A percentile compares a stretch with the other conserved stretches of the same genome.
These are phyloP conservation scores for Sarocladiaceae sp. DNA, from an alignment of 2,329 filamentous ascomycete species.

Conservation along the genomic window DNA sequence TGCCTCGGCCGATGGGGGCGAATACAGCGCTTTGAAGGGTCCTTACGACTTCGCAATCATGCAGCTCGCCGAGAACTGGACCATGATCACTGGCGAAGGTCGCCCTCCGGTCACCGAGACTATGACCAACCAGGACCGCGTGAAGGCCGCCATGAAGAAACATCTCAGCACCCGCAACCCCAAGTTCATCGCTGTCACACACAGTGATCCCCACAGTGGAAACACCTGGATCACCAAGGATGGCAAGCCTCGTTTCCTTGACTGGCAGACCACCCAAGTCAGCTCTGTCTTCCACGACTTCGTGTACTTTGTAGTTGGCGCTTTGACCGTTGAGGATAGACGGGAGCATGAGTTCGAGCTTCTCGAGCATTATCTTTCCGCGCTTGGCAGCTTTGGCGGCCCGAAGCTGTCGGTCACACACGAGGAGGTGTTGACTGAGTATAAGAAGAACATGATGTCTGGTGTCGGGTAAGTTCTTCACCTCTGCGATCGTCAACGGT, in stretches of 20 bases:
- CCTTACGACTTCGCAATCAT: slow-evolving; percentile 9
- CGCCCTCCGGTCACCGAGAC: slow-evolving; percentile 15
- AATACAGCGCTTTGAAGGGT: slow-evolving; percentile 7
- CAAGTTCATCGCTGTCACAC: slow-evolving; percentile 27
- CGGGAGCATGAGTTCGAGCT: slow-evolving; percentile 27
- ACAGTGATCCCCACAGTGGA: slow-evolving; percentile 27
- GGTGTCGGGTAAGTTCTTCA: slow-evolving; percentile 17
- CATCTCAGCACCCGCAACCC: slow-evolving; percentile 26
- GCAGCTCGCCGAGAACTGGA: slow-evolving; percentile 6
- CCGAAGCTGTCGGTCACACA: slow-evolving; percentile 21
- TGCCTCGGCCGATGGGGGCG: background rate
- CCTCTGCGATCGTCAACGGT: background rate
- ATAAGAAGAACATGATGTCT: slow-evolving; percentile 22
- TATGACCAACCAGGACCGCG: slow-evolving; percentile 23
- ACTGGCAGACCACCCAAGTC: slow-evolving; percentile 31
- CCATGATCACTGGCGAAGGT: slow-evolving; percentile 1
- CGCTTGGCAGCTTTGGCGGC: slow-evolving; percentile 19
- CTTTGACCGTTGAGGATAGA: slow-evolving; percentile 27
- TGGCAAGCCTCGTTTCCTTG: slow-evolving; percentile 26
- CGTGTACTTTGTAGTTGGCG: slow-evolving; percentile 28
- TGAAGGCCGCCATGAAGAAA: slow-evolving; percentile 25
- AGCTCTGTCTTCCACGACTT: slow-evolving; percentile 32
- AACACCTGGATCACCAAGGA: slow-evolving; percentile 16
- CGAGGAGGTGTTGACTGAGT: slow-evolving; percentile 21
- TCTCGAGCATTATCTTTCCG: slow-evolving; percentile 27